These are phyloP conservation scores for Aspergillus arachidicola DNA, from an alignment of 2,329 filamentous ascomycete species.

Conservation along the genomic window DNA sequence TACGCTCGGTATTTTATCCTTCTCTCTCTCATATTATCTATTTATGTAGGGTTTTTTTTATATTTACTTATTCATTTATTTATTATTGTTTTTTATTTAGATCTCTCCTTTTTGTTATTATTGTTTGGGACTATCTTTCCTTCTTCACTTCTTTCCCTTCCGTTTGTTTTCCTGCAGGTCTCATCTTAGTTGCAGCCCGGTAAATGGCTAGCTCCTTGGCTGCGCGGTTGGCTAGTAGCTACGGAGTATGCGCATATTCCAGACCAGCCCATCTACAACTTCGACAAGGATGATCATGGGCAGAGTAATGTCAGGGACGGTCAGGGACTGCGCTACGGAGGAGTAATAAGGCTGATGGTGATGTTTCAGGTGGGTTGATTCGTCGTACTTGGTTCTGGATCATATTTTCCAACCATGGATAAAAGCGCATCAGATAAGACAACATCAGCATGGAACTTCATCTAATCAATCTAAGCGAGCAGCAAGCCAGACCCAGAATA, in stretches of 20 bases:
- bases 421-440: background rate
- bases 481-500: background rate
- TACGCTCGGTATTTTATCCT: background rate
- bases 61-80: too few relatives aligned
- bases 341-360: background rate
- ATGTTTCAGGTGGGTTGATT: background rate
- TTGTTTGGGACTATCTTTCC: background rate
- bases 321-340: background rate
- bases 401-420: background rate
- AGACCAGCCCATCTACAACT: background rate
- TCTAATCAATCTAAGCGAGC: slow-evolving; percentile 6
- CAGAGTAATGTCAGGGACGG: background rate
- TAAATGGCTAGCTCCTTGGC: background rate
- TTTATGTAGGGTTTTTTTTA: too few relatives aligned
- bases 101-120: background rate
- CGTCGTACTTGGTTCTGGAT: background rate
- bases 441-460: background rate
- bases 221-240: background rate
- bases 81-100: too few relatives aligned
- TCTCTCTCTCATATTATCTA: background rate
- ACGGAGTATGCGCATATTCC: background rate
- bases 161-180: background rate
- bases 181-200: background rate
- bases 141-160: background rate
- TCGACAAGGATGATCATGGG: background rate